Conservation (phyloP, 1,139 yeast species). For the Wickerhamomyces sp. region DNA sequence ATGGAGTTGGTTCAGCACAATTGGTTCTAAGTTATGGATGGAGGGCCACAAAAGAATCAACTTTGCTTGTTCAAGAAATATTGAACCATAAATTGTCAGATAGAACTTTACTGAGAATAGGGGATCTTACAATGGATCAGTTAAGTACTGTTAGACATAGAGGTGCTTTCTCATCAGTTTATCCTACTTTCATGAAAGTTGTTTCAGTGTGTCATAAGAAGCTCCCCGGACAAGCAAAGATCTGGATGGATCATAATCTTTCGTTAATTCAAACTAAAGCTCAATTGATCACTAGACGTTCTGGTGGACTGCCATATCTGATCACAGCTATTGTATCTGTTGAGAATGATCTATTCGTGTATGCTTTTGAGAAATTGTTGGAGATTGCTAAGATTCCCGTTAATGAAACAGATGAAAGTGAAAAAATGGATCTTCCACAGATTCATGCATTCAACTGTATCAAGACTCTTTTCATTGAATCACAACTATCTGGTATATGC, state of each 20-base stretch:
- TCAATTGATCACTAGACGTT: slow-evolving; percentile 76
- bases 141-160: slow-evolving; percentile 74
- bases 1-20: slow-evolving; percentile 50
- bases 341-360: slow-evolving; percentile 37
- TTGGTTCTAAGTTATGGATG: slow-evolving; percentile 71
- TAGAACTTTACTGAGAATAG: slow-evolving; percentile 33
- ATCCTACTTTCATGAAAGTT: slow-evolving; percentile 68
- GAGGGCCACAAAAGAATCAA: slow-evolving; percentile 80
- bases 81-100: slow-evolving; percentile 25
- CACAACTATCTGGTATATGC: slow-evolving; percentile 53
- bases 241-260: slow-evolving; percentile 56
- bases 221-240: slow-evolving; percentile 35
- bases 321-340: slow-evolving; percentile 69
- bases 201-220: slow-evolving; percentile 45
- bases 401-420: slow-evolving; percentile 40
- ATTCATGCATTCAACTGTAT: slow-evolving; percentile 91
- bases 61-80: slow-evolving; percentile 45
- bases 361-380: slow-evolving; percentile 48
- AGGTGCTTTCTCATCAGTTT: slow-evolving; percentile 86
- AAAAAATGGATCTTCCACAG: slow-evolving; percentile 74
- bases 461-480: slow-evolving; percentile 66
- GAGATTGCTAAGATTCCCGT: slow-evolving; percentile 49
- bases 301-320: slow-evolving; percentile 85
- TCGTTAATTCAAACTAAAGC: slow-evolving; percentile 48
- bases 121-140: slow-evolving; percentile 58